These are phyloP conservation scores for Yarrowia bubula DNA, from an alignment of 805 yeast genomes.

Conservation along the genomic window DNA sequence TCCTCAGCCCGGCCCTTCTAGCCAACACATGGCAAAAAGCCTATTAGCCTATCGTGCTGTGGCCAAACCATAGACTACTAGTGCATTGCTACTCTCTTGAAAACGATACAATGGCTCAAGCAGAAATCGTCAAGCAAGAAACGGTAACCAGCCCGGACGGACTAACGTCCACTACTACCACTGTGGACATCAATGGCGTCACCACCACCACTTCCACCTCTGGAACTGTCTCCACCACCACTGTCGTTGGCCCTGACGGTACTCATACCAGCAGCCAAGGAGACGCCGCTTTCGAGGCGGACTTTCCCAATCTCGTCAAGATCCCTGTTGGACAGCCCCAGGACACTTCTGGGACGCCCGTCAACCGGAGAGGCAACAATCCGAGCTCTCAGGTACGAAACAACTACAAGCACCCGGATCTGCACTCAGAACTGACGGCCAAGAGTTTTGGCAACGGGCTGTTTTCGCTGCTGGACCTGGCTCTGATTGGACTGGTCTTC, in stretches of 20 bases:
- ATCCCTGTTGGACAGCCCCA: constrained; percentile 10
- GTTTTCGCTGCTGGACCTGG: constrained; percentile 14
- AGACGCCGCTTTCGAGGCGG: background rate
- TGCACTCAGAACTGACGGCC: constrained; percentile 34
- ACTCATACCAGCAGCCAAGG: constrained; percentile 1
- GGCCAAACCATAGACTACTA: background rate
- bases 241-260: constrained; percentile 10
- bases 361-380: constrained; percentile 4
- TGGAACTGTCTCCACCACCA: constrained; percentile 20
- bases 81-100: constrained; percentile 12
- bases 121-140: constrained; percentile 13
- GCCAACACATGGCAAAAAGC: constrained; percentile 1
- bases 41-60: constrained; percentile 3
- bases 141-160: constrained; percentile 13
- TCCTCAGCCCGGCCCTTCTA: background rate
- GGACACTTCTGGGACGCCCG: constrained; percentile 8
- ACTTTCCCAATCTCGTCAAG: constrained; percentile 8
- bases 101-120: background rate
- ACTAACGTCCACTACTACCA: constrained; percentile 4
- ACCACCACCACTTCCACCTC: constrained; percentile 17
- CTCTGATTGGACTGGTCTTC: constrained; percentile 3
- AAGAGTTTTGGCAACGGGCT: constrained; percentile 33
- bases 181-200: constrained; percentile 9
- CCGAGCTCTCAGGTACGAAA: background rate
- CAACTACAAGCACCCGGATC: constrained; percentile 30